Evolutionary conservation across 208 protist species (phyloP).

Genomic region (Crithidia bombi): DNA sequence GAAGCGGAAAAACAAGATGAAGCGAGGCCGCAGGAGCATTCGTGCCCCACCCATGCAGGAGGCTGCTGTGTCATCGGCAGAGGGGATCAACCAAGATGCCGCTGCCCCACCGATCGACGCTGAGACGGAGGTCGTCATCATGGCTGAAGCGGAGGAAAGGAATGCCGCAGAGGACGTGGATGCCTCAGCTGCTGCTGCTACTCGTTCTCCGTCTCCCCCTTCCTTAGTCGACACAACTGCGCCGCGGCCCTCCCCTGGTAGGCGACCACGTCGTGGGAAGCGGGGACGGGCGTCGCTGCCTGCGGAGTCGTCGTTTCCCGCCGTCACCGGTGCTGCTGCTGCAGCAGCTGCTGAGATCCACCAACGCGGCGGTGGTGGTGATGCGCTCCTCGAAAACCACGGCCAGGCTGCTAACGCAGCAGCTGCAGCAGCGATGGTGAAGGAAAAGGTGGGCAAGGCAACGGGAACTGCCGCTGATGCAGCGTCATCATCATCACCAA

Average conservation of each 20-base stretch:
- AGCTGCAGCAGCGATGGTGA: not conserved
- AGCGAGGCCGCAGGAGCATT: conserved; percentile 5
- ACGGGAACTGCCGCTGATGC: too few relatives aligned
- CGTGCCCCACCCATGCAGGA: not conserved
- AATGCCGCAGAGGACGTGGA: not conserved
- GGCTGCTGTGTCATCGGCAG: not conserved
- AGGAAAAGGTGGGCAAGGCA: not conserved
- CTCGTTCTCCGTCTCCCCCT: not conserved
- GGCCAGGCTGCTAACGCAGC: not conserved
- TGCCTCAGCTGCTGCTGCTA: not conserved
- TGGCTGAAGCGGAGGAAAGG: not conserved
- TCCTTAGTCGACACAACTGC: not conserved
- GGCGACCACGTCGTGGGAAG: conserved; percentile 10
- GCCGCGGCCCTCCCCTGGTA: not conserved
- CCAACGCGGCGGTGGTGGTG: too few relatives aligned
- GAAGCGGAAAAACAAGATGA: not conserved
- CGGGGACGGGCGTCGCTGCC: conserved; percentile 1
- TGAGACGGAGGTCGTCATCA: not conserved
- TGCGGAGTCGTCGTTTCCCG: too few relatives aligned
- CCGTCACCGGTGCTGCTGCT: too few relatives aligned
- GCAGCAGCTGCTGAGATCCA: too few relatives aligned
- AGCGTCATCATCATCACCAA: not conserved
- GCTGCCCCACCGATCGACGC: not conserved
- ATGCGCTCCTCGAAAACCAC: too few relatives aligned
- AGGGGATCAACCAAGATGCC: not conserved